Evolutionary conservation across 441 rosid species (phyloP), one percentile per base, ranked within the genome.

Genomic region (Adansonia rubrostipa): DNA sequence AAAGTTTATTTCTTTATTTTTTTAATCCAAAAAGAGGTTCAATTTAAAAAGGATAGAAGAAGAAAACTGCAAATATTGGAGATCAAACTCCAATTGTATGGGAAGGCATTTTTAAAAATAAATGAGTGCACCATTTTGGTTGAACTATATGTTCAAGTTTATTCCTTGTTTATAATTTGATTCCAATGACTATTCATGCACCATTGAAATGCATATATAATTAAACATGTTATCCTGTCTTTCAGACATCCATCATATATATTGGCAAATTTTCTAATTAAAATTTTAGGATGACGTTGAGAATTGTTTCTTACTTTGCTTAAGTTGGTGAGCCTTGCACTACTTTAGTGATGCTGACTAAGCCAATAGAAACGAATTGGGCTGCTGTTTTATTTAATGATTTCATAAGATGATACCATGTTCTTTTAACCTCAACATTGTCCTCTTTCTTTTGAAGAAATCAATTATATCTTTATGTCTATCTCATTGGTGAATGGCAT

Each of bases 341-440:
- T 15, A 36, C 11, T 42, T 8, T 74, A 0, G 47, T 20, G 74
- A 74, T 53, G 78, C 64, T 51, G 82, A 60, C 76, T 53, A 40
- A 28, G 45, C 65, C 28, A 71, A 72, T 77, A 77, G 53, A 40
- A 45, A 61, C 36, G 20, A 8, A 9, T 69, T 69, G 17, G 8
- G 47, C 74, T 47, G 71, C 22, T 64, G 3, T n/a, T 70, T 56
- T 56, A 5, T 56, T 69, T 63, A 70, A 56, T n/a, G 17, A 19
- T 69, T 28, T 15, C 44, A 54, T 28, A 71, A 48, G 19, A 15
- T 48, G 63, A 71, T 11, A 11, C 5, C 5, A 66, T 45, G 65
- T 28, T 65, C 15, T 65, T 63, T 64, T 82, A 63, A 56, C 71
- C 57, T 74, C 58, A 17, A 15, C 54, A 44, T 58, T 53, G 15